Conservation (phyloP, 2,329 filamentous ascomycete species). For the Paraphaeosphaeria minitans region DNA sequence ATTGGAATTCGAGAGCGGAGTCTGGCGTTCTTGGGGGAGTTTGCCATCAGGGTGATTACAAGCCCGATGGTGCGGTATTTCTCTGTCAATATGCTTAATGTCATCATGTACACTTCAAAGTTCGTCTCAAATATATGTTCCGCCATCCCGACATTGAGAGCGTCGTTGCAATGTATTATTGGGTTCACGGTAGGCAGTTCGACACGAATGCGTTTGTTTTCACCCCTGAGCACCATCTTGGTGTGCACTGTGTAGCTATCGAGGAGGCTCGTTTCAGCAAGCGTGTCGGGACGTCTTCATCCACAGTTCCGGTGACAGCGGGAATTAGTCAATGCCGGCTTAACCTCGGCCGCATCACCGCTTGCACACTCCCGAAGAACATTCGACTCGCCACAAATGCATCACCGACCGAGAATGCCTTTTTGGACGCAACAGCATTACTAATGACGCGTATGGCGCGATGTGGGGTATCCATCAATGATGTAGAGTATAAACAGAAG, state of each 20-base stretch:
- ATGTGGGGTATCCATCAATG: background rate
- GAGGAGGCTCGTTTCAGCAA: background rate
- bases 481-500: background rate
- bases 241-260: background rate
- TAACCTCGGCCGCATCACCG: background rate
- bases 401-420: background rate
- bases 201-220: background rate
- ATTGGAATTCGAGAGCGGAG: background rate
- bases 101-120: background rate
- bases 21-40: background rate
- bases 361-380: background rate
- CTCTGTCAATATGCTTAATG: constrained; percentile 2
- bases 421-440: background rate
- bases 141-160: background rate
- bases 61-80: background rate
- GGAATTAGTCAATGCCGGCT: background rate
- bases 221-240: background rate
- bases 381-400: background rate
- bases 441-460: background rate
- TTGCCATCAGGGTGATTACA: background rate
- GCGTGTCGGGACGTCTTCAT: background rate
- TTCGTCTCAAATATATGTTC: background rate
- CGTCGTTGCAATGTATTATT: background rate
- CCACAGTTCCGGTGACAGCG: background rate
- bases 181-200: background rate